Evolutionary conservation across 345 rosid species (phyloP).

Genomic region (Noccaea caerulescens): DNA sequence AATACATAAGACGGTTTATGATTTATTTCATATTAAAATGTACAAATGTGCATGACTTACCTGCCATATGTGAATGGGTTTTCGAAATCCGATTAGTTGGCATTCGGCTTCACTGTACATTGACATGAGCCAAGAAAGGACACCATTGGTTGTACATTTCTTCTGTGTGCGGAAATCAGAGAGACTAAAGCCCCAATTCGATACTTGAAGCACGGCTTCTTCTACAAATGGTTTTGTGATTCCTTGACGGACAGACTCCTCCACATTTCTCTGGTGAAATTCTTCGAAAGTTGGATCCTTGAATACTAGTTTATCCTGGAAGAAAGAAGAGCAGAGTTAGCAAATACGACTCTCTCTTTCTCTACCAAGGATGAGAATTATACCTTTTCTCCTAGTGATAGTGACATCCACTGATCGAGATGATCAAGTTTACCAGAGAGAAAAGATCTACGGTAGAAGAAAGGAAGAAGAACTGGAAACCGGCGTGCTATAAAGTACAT

Average conservation of each 20-base stretch:
- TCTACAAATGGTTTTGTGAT: conserved; percentile 73
- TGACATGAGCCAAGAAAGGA: conserved; percentile 80
- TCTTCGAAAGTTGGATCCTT: conserved; percentile 64
- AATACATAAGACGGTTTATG: background rate
- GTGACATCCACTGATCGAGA: conserved; percentile 72
- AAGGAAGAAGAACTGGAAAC: conserved; percentile 63
- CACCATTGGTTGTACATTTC: conserved; percentile 63
- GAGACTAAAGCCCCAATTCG: conserved; percentile 84
- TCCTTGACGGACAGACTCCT: conserved; percentile 88
- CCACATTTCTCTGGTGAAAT: conserved; percentile 84
- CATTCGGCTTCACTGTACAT: conserved; percentile 79
- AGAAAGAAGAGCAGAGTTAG: conserved; percentile 29
- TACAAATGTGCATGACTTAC: conserved; percentile 42
- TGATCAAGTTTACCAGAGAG: conserved; percentile 80
- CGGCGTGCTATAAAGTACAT: conserved; percentile 71
- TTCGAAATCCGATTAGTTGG: conserved; percentile 68
- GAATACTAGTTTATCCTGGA: conserved; percentile 70
- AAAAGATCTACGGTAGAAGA: conserved; percentile 65
- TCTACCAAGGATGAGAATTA: background rate
- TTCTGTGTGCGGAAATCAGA: conserved; percentile 68
- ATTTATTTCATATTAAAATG: too few species aligned
- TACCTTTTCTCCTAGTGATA: conserved; percentile 74
- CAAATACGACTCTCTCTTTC: background rate
- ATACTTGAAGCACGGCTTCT: conserved; percentile 74
- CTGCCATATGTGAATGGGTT: conserved; percentile 96